A percentile compares a stretch with the other conserved stretches of the same genome.
These are phyloP conservation scores for Ocimum tenuiflorum DNA, from an alignment of 257 asterid genomes.

Conservation along the genomic window DNA sequence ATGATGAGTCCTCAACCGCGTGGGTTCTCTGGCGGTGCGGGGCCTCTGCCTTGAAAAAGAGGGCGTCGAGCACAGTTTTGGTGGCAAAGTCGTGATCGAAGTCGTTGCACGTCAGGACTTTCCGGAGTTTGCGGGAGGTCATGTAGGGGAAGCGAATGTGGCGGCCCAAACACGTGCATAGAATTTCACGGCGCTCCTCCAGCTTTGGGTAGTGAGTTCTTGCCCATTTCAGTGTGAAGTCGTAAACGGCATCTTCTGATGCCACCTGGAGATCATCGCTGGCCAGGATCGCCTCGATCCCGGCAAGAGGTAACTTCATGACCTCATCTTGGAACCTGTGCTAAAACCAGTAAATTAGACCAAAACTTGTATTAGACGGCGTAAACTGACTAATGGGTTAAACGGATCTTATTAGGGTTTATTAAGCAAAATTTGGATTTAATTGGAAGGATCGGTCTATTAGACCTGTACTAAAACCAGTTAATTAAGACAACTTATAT, in stretches of 20 bases:
- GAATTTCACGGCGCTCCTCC: constrained; percentile 64
- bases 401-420: no score
- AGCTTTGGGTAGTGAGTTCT: constrained; percentile 46
- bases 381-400: no score
- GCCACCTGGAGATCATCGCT: constrained; percentile 87
- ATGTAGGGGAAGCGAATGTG: constrained; percentile 76
- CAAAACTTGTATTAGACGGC: no score
- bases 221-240: constrained; percentile 75
- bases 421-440: no score
- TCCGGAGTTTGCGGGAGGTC: constrained; percentile 71
- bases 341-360: no score
- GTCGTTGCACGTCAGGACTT: constrained; percentile 65
- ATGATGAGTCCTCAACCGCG: constrained; percentile 53
- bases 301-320: constrained; percentile 74
- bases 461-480: no score
- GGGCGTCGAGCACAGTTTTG: constrained; percentile 69
- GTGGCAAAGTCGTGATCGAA: constrained; percentile 61
- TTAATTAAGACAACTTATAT: no score
- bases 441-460: no score
- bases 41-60: constrained; percentile 73
- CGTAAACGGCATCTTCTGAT: constrained; percentile 88
- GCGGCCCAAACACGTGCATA: constrained; percentile 56
- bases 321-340: constrained; percentile 81
- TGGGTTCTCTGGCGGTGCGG: constrained; percentile 70
- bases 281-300: constrained; percentile 73